Base-by-base conservation (phyloP, 495 filamentous ascomycete species). In the Alectoria sarmentosa region DNA sequence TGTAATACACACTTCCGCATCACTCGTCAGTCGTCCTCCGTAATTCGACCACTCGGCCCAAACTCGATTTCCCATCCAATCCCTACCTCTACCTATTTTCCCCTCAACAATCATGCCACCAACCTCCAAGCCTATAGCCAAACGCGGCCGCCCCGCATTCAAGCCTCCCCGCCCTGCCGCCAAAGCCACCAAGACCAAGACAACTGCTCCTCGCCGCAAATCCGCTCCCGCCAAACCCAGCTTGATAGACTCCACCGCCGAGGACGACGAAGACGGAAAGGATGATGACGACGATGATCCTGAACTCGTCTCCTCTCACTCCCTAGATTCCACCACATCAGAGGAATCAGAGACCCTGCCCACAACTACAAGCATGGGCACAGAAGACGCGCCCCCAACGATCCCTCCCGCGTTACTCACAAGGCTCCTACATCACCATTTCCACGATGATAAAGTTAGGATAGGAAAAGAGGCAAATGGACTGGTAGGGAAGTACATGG, bases 401-500 rank as follows among this genome's bases (percentile, higher is more conserved):
- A 88, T 98, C 23, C 91, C 91, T 11, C 78, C 82, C 3, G 86
- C 88, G 56, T 78, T 98, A 28, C 75, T 98, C 19, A 88, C 86
- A 7, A 79, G 80, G 54, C 72, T 98, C 1, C 76, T 98, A 38
- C 87, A 96, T 70, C 83, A 92, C 63, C 85, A 87, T 74, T 96
- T 96, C 70, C 80, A 80, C 66, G 79, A 86, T 62, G 71, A 79
- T 26, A 83, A 84, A 61, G 92, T 86, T 4, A 81, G 88, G 72
- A 87, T 98, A 44, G 84, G 86, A 5, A 88, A 86, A 70, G 89
- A 92, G 58, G 95, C 94, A 23, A 86, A 92, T 72, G 78, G 75
- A 19, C 85, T 91, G 10, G 82, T 94, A 38, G 90, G 83, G 5
- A 91, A 88, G 76, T 98, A 98, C 71, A 83, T 96, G 72, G 90